These are phyloP conservation scores for Boletus mariae DNA, from an alignment of 1,284 basidiomycete species.

Conservation along the genomic window DNA sequence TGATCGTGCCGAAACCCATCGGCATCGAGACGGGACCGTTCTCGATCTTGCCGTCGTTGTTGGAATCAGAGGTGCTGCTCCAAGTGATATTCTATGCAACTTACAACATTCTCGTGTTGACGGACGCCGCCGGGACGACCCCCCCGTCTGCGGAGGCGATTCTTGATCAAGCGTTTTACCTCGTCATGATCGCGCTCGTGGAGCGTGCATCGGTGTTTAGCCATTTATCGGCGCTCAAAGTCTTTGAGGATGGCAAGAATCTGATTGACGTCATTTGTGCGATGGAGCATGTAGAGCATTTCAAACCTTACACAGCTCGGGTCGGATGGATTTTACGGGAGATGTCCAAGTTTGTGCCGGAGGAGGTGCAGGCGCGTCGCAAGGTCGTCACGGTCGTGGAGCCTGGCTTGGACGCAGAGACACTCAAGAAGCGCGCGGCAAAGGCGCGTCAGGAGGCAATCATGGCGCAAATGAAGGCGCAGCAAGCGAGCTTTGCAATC, in stretches of 20 bases:
- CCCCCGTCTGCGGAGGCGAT: constrained; percentile 82
- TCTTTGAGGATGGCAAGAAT: constrained; percentile 57
- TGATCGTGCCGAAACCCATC: constrained; percentile 72
- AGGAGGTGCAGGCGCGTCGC: constrained; percentile 52
- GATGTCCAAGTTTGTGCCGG: constrained; percentile 52
- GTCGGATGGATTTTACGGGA: constrained; percentile 72
- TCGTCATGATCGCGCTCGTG: constrained; percentile 78
- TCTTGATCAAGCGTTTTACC: constrained; percentile 83
- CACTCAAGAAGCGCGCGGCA: constrained; percentile 74
- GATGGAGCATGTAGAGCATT: constrained; percentile 73
- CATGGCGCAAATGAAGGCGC: constrained; percentile 90
- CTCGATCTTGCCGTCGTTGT: constrained; percentile 51
- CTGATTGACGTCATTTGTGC: constrained; percentile 72
- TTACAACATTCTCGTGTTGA: constrained; percentile 62
- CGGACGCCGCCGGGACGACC: constrained; percentile 48
- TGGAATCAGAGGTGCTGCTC: constrained; percentile 65
- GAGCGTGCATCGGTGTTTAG: constrained; percentile 67
- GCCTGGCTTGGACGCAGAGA: constrained; percentile 52
- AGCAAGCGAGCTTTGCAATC: constrained; percentile 81
- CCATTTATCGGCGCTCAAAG: constrained; percentile 48
- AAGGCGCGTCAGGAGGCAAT: constrained; percentile 85
- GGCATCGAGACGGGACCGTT: constrained; percentile 68
- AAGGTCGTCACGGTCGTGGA: constrained; percentile 40
- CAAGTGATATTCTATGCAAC: constrained; percentile 79
- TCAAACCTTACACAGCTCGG: constrained; percentile 66